Conservation (phyloP, 345 rosid species). For the Citrus unshiu region DNA sequence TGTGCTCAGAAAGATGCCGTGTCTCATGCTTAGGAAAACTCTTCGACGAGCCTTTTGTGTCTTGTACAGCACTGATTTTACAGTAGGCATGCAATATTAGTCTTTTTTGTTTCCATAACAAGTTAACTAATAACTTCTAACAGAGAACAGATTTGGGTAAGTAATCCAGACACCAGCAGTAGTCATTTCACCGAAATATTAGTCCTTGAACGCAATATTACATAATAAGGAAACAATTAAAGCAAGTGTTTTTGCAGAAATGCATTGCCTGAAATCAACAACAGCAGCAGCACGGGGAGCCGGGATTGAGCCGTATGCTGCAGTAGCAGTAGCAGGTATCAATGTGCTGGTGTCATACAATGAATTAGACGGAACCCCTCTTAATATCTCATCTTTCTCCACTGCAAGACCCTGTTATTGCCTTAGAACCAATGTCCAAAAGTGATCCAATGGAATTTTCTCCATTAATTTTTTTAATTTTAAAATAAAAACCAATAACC, state of each 20-base stretch:
- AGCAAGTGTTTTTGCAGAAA: neutral
- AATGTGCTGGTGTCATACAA: conserved; percentile 31
- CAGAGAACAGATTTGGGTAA: neutral
- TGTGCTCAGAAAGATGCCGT: conserved; percentile 70
- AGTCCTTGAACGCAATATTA: neutral
- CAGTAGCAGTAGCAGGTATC: conserved; percentile 20
- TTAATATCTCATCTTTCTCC: conserved; percentile 56
- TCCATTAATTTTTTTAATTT: neutral
- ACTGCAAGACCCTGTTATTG: conserved; percentile 81
- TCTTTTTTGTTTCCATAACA: neutral
- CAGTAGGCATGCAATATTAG: conserved; percentile 6
- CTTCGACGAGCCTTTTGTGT: conserved; percentile 60
- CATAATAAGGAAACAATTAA: neutral
- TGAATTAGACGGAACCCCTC: conserved; percentile 52
- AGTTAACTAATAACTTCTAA: neutral
- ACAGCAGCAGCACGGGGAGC: conserved; percentile 37
- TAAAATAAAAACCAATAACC: conserved; percentile 31
- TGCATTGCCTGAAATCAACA: conserved; percentile 60
- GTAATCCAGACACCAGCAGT: neutral
- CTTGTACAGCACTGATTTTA: conserved; percentile 45
- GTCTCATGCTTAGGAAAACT: conserved; percentile 58
- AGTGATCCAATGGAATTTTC: neutral
- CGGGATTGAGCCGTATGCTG: conserved; percentile 45
- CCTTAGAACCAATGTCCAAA: conserved; percentile 27
- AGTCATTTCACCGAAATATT: neutral